A percentile compares a stretch with the other conserved stretches of the same genome.
Conservation (phyloP, 495 filamentous ascomycete species). For the Hyaloscypha hepaticicola region DNA sequence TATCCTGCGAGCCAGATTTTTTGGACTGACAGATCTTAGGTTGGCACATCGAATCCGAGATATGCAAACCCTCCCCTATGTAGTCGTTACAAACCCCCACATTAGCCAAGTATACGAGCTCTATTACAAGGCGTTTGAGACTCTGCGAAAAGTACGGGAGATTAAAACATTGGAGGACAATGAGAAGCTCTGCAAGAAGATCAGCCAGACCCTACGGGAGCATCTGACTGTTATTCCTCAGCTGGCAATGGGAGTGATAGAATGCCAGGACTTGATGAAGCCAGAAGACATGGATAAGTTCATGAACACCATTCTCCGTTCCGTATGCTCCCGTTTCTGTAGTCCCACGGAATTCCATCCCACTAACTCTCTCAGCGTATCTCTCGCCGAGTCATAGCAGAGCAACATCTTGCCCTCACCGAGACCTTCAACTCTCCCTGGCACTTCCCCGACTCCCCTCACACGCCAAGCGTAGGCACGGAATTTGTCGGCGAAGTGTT, state of each 20-base stretch:
- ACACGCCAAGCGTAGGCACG: slow-evolving; percentile 48
- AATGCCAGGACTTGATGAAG: slow-evolving; percentile 77
- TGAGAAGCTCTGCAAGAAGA: slow-evolving; percentile 78
- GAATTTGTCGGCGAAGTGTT: slow-evolving; percentile 97
- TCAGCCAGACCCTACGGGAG: slow-evolving; percentile 76
- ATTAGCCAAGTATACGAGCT: slow-evolving; percentile 94
- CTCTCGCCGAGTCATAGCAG: slow-evolving; percentile 92
- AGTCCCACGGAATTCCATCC: neutral
- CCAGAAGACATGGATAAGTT: slow-evolving; percentile 82
- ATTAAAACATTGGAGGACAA: slow-evolving; percentile 88
- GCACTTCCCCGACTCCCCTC: slow-evolving; percentile 80
- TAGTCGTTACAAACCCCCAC: slow-evolving; percentile 92
- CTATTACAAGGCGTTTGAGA: slow-evolving; percentile 95
- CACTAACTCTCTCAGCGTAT: slow-evolving; percentile 62
- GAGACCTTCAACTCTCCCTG: slow-evolving; percentile 92
- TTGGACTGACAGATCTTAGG: slow-evolving; percentile 41
- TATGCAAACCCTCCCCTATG: slow-evolving; percentile 95
- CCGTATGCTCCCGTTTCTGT: slow-evolving; percentile 53
- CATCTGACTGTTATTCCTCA: slow-evolving; percentile 93
- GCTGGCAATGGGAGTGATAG: slow-evolving; percentile 88
- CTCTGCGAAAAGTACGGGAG: slow-evolving; percentile 76
- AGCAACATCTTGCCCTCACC: slow-evolving; percentile 95
- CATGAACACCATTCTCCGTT: slow-evolving; percentile 90
- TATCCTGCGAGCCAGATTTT: neutral
- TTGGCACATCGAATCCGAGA: slow-evolving; percentile 93